Percentiles rank a stretch among this genome's conserved stretches.
Evolutionary conservation across 495 filamentous ascomycete species (phyloP).

Genomic region (Saxophila tyrrhenica): DNA sequence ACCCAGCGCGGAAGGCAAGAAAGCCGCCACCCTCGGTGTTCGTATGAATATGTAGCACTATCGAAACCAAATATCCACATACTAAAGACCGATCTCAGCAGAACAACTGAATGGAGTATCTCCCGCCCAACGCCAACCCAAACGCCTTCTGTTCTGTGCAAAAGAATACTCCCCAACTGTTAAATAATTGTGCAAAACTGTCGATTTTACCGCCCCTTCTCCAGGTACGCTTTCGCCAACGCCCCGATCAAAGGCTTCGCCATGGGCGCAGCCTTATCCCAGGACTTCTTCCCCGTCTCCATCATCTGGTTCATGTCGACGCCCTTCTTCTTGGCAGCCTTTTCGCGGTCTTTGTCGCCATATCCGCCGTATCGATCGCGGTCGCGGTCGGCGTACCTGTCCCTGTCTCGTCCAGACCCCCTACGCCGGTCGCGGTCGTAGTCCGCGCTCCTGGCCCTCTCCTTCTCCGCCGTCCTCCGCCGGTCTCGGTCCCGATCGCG

Average conservation of each 20-base stretch:
- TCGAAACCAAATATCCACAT: background rate
- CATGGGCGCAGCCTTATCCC: conserved; percentile 15
- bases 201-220: background rate
- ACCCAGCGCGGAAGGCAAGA: background rate
- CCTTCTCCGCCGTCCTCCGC: background rate
- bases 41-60: background rate
- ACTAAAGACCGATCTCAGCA: background rate
- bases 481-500: background rate
- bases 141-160: background rate
- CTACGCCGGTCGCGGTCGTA: conserved; percentile 1
- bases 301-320: conserved; percentile 1
- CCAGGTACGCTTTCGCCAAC: conserved; percentile 16
- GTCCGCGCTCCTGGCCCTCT: background rate
- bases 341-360: background rate
- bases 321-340: background rate
- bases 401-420: background rate
- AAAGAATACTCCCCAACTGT: background rate
- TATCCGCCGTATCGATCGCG: background rate
- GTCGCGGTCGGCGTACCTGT: background rate
- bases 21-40: background rate
- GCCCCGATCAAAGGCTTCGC: conserved; percentile 17
- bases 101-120: background rate
- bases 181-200: background rate
- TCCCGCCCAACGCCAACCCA: background rate
- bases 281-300: conserved; percentile 17